Evolutionary conservation across 495 filamentous ascomycete genomes (phyloP), one percentile per base, ranked within the genome.

Genomic region (Tuber umbilicatum): DNA sequence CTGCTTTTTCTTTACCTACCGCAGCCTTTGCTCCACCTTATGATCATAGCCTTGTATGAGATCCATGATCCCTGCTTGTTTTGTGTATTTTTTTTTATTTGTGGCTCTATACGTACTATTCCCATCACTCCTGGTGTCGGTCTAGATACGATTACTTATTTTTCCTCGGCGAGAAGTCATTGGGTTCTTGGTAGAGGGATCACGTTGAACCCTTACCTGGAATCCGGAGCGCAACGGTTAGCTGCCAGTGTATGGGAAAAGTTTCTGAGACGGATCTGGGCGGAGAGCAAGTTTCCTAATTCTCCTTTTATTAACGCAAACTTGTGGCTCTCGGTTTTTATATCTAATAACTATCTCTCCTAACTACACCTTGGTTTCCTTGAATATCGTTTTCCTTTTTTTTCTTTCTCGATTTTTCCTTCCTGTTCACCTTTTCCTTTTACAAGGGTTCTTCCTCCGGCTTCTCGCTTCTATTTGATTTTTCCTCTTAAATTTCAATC

Each of bases 351-450:
- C 67, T 68, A 70, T 76, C 60, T 76, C 55, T 64, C 55, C 55
- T 64, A 17, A 14, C 55, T 64, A 35, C 31, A 64, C 14, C 55
- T 64, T 37, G 68, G 60, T 60, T 74, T 79, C 78, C 77, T 79
- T 79, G 77, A 73, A 79, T 72, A 79, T 79, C 78, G 77, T 79
- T 78, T 79, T 73, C 74, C 69, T 78, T 70, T n/a, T 71, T 40
- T 74, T 78, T 70, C 38, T 70, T 47, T 45, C 69, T 74, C 77
- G 69, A 39, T 27, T 27, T 55, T 71, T 31, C 39, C 37, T 73
- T 39, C 45, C 27, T 74, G 68, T 41, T 55, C 71, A 42, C 41
- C 17, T 17, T 69, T 77, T 42, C 40, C 43, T 16, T 71, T 72
- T 40, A 60, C 17, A 68, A 45, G 69, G 50, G 12, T n/a, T 12